Evolutionary conservation across 2,329 filamentous ascomycete genomes (phyloP).

Genomic region (Trichoderma endophyticum): DNA sequence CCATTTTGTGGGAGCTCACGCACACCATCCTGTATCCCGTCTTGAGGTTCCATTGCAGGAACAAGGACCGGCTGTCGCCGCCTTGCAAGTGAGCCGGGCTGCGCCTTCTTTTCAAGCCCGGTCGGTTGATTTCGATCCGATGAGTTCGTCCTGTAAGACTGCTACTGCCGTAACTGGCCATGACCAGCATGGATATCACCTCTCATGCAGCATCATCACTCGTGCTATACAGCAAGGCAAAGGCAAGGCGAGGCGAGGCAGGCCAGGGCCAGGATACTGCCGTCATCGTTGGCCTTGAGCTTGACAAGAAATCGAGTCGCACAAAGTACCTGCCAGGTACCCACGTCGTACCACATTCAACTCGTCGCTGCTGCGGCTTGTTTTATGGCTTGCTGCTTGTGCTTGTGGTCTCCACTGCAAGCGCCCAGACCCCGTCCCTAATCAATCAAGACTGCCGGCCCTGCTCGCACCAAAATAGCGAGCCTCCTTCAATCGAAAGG

Average conservation of each 20-base stretch:
- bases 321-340: constrained; percentile 1
- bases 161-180: not conserved
- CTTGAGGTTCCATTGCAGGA: constrained; percentile 4
- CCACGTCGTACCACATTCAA: not conserved
- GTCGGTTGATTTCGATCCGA: constrained; percentile 3
- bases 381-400: constrained; percentile 4
- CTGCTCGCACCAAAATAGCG: constrained; percentile 17
- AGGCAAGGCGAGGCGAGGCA: not conserved
- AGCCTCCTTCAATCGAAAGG: constrained; percentile 16
- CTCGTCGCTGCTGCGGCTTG: not conserved
- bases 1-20: not conserved
- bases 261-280: not conserved
- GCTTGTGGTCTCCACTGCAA: constrained; percentile 7
- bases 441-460: constrained; percentile 16
- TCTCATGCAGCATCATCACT: not conserved
- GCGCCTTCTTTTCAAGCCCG: not conserved
- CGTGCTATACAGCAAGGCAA: not conserved
- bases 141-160: not conserved
- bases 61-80: constrained; percentile 12
- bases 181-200: not conserved
- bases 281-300: not conserved
- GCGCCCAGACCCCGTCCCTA: constrained; percentile 13
- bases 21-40: constrained; percentile 1
- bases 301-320: not conserved
- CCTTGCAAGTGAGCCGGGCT: constrained; percentile 1